Evolutionary conservation across 164 flowering plant genomes (phyloP).

Genomic region (Tinospora cordifolia): DNA sequence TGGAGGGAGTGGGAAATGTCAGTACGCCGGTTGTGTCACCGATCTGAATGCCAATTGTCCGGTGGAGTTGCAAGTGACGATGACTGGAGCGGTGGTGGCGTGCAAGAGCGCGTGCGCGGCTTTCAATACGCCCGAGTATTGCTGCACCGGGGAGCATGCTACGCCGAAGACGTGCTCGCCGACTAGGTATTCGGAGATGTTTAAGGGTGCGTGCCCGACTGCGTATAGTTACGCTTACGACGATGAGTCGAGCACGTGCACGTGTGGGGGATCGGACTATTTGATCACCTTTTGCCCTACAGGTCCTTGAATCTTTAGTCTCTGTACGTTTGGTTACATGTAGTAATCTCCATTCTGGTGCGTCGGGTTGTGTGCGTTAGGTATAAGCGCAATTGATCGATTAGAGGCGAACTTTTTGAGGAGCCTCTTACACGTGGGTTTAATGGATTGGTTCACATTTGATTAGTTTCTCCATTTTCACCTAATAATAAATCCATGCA

Average conservation of each 20-base stretch:
- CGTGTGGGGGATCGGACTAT: conserved; percentile 75
- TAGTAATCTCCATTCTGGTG: neutral
- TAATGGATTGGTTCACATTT: too few relatives aligned
- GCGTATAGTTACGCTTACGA: conserved; percentile 96
- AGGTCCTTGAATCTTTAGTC: neutral
- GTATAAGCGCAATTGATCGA: too few relatives aligned
- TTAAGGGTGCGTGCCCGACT: conserved; percentile 80
- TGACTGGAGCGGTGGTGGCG: conserved; percentile 50
- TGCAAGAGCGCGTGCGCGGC: conserved; percentile 93
- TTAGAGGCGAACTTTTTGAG: too few relatives aligned
- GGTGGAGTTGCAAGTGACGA: conserved; percentile 45
- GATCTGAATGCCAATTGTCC: conserved; percentile 79
- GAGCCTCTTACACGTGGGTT: too few relatives aligned
- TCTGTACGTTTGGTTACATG: neutral
- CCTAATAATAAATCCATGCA: too few relatives aligned
- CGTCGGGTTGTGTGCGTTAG: neutral
- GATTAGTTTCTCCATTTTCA: too few relatives aligned
- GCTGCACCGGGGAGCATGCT: conserved; percentile 72
- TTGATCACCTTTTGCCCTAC: conserved; percentile 76
- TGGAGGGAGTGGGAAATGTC: conserved; percentile 72
- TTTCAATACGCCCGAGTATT: conserved; percentile 60
- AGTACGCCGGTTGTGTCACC: conserved; percentile 66
- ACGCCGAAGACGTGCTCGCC: conserved; percentile 72
- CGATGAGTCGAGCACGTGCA: conserved; percentile 75
- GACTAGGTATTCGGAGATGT: conserved; percentile 58